phyloP scores from a whole-genome alignment of 2,329 filamentous ascomycete genomes.

The Aspergillus fischeri region DNA sequence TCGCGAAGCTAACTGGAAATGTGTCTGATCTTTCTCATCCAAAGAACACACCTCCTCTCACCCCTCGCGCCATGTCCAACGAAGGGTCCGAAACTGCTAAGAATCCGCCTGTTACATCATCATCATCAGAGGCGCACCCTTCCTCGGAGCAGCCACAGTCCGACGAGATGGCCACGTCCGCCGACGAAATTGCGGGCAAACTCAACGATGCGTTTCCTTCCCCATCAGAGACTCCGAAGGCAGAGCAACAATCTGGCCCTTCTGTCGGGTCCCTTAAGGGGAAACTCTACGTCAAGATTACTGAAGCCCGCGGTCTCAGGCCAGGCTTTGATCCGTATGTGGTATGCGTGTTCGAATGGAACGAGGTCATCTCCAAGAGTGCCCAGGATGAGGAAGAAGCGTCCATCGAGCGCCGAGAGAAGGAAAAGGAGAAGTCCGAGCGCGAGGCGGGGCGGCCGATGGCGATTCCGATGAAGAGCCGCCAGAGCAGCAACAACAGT shows the following conservation, averaged over 20 bases:
- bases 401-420: slow-evolving; percentile 58
- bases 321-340: slow-evolving; percentile 88
- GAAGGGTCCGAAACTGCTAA: slow-evolving; percentile 43
- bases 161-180: slow-evolving; percentile 24
- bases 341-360: slow-evolving; percentile 93
- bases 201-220: slow-evolving; percentile 35
- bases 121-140: slow-evolving; percentile 20
- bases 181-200: slow-evolving; percentile 35
- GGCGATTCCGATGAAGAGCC: slow-evolving; percentile 94
- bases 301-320: slow-evolving; percentile 75
- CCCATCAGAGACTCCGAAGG: slow-evolving; percentile 14
- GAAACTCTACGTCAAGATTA: slow-evolving; percentile 83
- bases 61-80: slow-evolving; percentile 78
- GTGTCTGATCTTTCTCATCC: slow-evolving; percentile 53
- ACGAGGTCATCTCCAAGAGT: slow-evolving; percentile 89
- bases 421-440: slow-evolving; percentile 59
- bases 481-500: slow-evolving; percentile 94
- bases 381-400: slow-evolving; percentile 61
- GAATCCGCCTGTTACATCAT: slow-evolving; percentile 22
- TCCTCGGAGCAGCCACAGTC: slow-evolving; percentile 17
- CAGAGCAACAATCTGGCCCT: slow-evolving; percentile 44
- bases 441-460: slow-evolving; percentile 81
- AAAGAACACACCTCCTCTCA: slow-evolving; percentile 92
- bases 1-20: slow-evolving; percentile 76
- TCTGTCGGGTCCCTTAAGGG: slow-evolving; percentile 72